Percentiles rank a stretch among this genome's conserved stretches.
Conservation (phyloP, 257 asterid species). For the Lycium barbarum region DNA sequence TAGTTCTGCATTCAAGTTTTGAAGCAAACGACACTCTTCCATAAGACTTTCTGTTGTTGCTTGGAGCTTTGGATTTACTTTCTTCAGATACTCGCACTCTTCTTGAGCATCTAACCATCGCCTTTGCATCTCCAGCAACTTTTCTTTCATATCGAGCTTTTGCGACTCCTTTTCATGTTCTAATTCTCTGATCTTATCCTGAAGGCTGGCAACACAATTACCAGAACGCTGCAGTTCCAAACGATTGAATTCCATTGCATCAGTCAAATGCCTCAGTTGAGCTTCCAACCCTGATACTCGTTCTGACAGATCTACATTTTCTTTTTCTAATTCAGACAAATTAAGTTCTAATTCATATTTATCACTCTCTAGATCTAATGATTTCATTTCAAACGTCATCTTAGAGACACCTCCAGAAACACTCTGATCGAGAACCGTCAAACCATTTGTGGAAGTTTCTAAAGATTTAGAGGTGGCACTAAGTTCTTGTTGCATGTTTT, state of each 20-base stretch:
- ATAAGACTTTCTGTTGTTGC: constrained; percentile 47
- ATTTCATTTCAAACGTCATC: constrained; percentile 2
- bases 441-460: constrained; percentile 8
- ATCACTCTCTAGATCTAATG: constrained; percentile 28
- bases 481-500: constrained; percentile 23
- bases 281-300: constrained; percentile 63
- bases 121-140: constrained; percentile 45
- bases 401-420: constrained; percentile 20
- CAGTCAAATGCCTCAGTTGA: constrained; percentile 51
- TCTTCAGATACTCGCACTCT: constrained; percentile 45
- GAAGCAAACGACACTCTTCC: constrained; percentile 49
- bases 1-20: constrained; percentile 43
- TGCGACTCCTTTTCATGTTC: constrained; percentile 46
- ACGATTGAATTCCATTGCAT: constrained; percentile 41
- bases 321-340: constrained; percentile 44
- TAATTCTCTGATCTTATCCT: constrained; percentile 39
- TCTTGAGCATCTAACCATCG: constrained; percentile 50
- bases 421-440: constrained; percentile 19
- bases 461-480: constrained; percentile 17
- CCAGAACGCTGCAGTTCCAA: constrained; percentile 47
- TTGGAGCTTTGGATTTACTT: constrained; percentile 48
- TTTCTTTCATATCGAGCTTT: constrained; percentile 36
- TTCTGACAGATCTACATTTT: constrained; percentile 48
- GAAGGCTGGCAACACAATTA: constrained; percentile 34
- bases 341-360: constrained; percentile 35